Evolutionary conservation across 257 asterid species (phyloP).

Genomic region (Agastache rugosa): DNA sequence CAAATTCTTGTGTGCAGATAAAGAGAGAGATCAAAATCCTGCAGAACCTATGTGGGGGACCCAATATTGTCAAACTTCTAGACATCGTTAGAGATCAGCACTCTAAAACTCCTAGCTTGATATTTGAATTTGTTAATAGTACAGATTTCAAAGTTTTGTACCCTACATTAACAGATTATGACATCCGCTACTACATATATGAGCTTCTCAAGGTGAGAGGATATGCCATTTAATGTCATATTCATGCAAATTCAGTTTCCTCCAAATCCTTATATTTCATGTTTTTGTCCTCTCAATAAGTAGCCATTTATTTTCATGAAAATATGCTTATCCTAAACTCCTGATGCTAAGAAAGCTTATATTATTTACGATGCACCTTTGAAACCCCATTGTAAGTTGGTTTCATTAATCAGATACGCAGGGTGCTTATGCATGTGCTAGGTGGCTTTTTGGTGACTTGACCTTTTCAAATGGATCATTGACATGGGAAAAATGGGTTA

Average conservation of each 20-base stretch:
- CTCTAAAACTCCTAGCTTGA: conserved; percentile 83
- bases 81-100: conserved; percentile 82
- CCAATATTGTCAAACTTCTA: conserved; percentile 72
- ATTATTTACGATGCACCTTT: neutral
- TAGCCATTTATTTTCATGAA: neutral
- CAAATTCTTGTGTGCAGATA: conserved; percentile 49
- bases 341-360: conserved; percentile 12
- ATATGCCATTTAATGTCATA: conserved; percentile 14
- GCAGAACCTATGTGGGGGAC: conserved; percentile 82
- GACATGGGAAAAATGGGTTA: neutral
- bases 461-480: neutral
- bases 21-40: conserved; percentile 80
- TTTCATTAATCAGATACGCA: conserved; percentile 9
- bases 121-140: conserved; percentile 79
- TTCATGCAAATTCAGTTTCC: neutral
- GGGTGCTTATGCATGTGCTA: conserved; percentile 16
- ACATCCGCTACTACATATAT: conserved; percentile 80
- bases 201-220: conserved; percentile 81
- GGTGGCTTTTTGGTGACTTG: neutral
- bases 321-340: conserved; percentile 6
- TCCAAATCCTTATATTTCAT: neutral
- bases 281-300: neutral
- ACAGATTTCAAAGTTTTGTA: conserved; percentile 82
- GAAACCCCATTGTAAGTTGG: neutral
- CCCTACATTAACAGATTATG: conserved; percentile 80